Evolutionary conservation across 2,329 filamentous ascomycete genomes (phyloP).

Genomic region (Metarhizium sp.): DNA sequence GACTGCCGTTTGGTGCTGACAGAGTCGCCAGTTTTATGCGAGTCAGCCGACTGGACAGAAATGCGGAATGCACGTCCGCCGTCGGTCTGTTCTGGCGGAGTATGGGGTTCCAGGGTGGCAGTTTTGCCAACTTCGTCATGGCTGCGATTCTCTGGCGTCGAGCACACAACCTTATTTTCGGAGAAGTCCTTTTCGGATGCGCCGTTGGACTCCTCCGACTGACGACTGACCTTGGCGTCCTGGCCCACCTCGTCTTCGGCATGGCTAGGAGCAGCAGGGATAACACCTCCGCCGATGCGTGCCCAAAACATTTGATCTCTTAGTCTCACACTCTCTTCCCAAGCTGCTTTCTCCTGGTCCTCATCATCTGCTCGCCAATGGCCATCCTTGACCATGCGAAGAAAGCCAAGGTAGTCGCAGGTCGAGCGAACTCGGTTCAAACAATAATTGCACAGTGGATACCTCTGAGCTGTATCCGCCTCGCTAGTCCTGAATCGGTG

Average conservation of each 20-base stretch:
- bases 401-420: constrained; percentile 86
- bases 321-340: constrained; percentile 87
- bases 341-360: constrained; percentile 77
- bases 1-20: constrained; percentile 16
- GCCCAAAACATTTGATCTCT: constrained; percentile 98
- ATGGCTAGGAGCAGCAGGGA: constrained; percentile 46
- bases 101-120: constrained; percentile 9
- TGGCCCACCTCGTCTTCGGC: neutral
- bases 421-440: constrained; percentile 74
- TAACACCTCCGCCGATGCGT: constrained; percentile 80
- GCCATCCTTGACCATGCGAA: constrained; percentile 85
- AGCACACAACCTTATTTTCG: neutral
- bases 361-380: constrained; percentile 79
- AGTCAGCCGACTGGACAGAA: constrained; percentile 13
- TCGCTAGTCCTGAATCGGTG: constrained; percentile 88
- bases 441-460: constrained; percentile 86
- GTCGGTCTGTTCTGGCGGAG: constrained; percentile 21
- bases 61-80: constrained; percentile 14
- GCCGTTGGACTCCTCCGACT: neutral
- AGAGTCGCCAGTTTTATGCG: constrained; percentile 1
- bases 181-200: neutral
- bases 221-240: neutral
- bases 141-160: constrained; percentile 1
- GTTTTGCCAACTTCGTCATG: neutral
- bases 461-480: constrained; percentile 74